Conservation (phyloP, 139 green algal species). For the Gonium pectorale region DNA sequence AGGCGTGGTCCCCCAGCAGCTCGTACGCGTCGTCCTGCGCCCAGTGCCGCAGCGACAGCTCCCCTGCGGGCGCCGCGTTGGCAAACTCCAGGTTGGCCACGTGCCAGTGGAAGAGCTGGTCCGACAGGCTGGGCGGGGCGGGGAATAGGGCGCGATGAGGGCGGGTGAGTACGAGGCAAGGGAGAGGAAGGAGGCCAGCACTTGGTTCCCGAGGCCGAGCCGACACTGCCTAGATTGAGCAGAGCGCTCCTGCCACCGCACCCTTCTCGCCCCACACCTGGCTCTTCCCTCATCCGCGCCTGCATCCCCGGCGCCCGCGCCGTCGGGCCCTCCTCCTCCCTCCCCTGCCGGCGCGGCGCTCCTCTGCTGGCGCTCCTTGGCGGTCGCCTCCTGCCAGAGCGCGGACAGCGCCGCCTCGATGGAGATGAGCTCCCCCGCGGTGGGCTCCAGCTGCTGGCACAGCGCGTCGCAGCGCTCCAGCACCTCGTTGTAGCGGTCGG, state of each 20-base stretch:
- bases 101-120: constrained; percentile 92
- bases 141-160: not conserved
- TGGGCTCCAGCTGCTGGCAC: constrained; percentile 56
- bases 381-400: constrained; percentile 56
- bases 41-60: constrained; percentile 84
- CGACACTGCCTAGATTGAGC: no score
- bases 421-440: constrained; percentile 62
- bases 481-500: constrained; percentile 80
- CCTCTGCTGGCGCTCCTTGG: not conserved
- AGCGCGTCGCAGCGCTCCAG: constrained; percentile 69
- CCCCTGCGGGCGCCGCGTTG: constrained; percentile 79
- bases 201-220: not conserved
- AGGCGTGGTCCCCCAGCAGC: constrained; percentile 72
- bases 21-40: constrained; percentile 95
- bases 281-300: not conserved
- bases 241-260: no score
- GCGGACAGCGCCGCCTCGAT: constrained; percentile 72
- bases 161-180: not conserved
- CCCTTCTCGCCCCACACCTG: no score
- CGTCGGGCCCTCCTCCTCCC: not conserved
- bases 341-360: not conserved
- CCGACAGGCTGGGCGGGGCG: constrained; percentile 38
- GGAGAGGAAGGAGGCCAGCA: not conserved
- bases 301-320: not conserved
- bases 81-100: constrained; percentile 98